Percentiles rank a stretch among this genome's conserved stretches.
Evolutionary conservation across 2,329 filamentous ascomycete species (phyloP).

Genomic region (Fusarium buharicum): DNA sequence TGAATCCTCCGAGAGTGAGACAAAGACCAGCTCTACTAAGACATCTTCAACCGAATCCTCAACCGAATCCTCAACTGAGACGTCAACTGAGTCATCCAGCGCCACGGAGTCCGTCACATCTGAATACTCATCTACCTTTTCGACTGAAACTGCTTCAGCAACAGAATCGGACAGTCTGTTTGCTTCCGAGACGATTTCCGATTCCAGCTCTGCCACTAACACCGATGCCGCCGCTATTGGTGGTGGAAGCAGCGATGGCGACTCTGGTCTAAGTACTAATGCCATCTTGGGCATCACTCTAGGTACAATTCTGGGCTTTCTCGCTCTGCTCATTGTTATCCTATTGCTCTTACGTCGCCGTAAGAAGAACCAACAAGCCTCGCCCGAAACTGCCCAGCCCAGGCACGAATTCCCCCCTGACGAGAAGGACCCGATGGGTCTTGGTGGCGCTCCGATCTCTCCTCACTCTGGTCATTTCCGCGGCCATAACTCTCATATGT

Average conservation of each 20-base stretch:
- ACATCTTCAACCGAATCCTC: slow-evolving; percentile 37
- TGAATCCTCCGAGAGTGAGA: slow-evolving; percentile 20
- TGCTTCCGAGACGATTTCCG: slow-evolving; percentile 42
- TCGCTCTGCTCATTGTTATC: slow-evolving; percentile 75
- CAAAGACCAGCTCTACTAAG: slow-evolving; percentile 32
- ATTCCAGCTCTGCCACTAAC: slow-evolving; percentile 42
- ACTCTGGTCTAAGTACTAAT: slow-evolving; percentile 55
- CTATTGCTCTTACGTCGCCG: slow-evolving; percentile 67
- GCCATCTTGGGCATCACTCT: slow-evolving; percentile 83
- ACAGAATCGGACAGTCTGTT: slow-evolving; percentile 34
- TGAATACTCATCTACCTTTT: slow-evolving; percentile 39
- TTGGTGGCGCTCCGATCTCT: slow-evolving; percentile 57
- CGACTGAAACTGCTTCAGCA: slow-evolving; percentile 39
- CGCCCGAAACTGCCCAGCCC: slow-evolving; percentile 57
- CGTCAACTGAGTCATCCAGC: slow-evolving; percentile 39
- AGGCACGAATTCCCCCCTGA: slow-evolving; percentile 57
- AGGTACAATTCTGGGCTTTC: slow-evolving; percentile 80
- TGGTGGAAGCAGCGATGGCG: slow-evolving; percentile 41
- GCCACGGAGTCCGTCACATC: slow-evolving; percentile 44
- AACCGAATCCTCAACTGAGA: slow-evolving; percentile 18
- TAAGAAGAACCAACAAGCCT: slow-evolving; percentile 56
- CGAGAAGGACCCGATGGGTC: slow-evolving; percentile 67
- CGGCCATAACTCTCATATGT: slow-evolving; percentile 64
- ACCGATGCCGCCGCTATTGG: slow-evolving; percentile 43
- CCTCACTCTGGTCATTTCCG: slow-evolving; percentile 53